A percentile compares a stretch with the other conserved stretches of the same genome.
phyloP scores from a whole-genome alignment of 208 protist species.

The Angomonas deanei region DNA sequence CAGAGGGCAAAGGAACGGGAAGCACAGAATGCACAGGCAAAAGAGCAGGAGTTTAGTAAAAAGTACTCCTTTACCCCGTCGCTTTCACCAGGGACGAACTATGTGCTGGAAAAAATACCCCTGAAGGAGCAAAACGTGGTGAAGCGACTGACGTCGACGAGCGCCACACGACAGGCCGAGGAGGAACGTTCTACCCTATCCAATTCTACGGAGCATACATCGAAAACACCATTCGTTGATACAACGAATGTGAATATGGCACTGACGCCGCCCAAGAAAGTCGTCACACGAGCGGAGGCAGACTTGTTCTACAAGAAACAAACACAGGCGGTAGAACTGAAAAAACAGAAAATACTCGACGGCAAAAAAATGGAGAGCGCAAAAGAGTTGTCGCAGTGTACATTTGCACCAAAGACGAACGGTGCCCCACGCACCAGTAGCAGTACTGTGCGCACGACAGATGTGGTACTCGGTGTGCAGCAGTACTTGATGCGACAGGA shows the following conservation, averaged over 20 bases:
- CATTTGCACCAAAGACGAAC: slow-evolving; percentile 68
- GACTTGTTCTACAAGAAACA: slow-evolving; percentile 60
- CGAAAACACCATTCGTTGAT: background rate
- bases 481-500: slow-evolving; percentile 59
- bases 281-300: slow-evolving; percentile 9
- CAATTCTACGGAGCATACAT: too few species aligned
- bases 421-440: background rate
- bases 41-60: slow-evolving; percentile 7
- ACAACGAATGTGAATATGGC: background rate
- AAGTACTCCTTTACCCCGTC: slow-evolving; percentile 62
- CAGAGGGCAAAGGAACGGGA: slow-evolving; percentile 19
- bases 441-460: background rate
- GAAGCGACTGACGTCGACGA: slow-evolving; percentile 38
- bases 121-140: slow-evolving; percentile 60
- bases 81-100: slow-evolving; percentile 54
- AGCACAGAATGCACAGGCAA: slow-evolving; percentile 16
- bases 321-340: slow-evolving; percentile 19
- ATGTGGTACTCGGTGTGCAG: slow-evolving; percentile 28
- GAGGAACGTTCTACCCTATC: too few species aligned
- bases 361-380: slow-evolving; percentile 17
- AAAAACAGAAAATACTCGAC: slow-evolving; percentile 16
- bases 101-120: slow-evolving; percentile 29
- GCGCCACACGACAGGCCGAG: background rate
- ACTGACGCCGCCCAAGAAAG: background rate
- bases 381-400: slow-evolving; percentile 73